Percentiles rank a stretch among this genome's conserved stretches.
Conservation (phyloP, 371 early-diverging fungal species). For the Apophysomyces elegans region DNA sequence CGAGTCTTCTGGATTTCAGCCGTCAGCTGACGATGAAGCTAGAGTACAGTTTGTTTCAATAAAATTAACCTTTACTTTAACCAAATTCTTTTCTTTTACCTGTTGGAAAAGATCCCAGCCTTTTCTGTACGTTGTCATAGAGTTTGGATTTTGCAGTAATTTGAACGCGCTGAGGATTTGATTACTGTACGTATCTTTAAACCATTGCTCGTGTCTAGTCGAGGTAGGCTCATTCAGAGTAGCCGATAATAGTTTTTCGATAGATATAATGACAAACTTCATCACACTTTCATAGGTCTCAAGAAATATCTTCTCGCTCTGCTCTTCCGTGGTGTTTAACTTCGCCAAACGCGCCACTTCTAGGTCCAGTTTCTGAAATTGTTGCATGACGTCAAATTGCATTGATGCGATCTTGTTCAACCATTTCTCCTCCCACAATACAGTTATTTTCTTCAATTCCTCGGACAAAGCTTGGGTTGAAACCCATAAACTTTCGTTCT, state of each 20-base stretch:
- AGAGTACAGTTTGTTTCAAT: neutral
- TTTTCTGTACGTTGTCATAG: conserved; percentile 56
- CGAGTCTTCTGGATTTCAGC: conserved; percentile 65
- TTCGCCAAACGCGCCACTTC: conserved; percentile 55
- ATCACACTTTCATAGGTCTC: conserved; percentile 62
- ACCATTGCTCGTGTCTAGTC: conserved; percentile 76
- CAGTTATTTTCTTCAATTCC: conserved; percentile 76
- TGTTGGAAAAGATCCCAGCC: conserved; percentile 65
- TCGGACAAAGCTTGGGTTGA: conserved; percentile 64
- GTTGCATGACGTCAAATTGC: conserved; percentile 62
- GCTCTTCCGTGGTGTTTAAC: conserved; percentile 40
- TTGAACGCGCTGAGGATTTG: conserved; percentile 56
- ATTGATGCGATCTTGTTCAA: conserved; percentile 67
- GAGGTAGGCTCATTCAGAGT: conserved; percentile 36
- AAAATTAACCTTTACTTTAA: neutral
- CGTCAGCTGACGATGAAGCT: conserved; percentile 56
- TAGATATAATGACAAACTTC: conserved; percentile 57
- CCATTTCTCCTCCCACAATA: conserved; percentile 88
- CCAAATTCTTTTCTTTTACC: conserved; percentile 33
- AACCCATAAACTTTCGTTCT: conserved; percentile 54
- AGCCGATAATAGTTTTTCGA: conserved; percentile 58
- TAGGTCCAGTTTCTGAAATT: conserved; percentile 59
- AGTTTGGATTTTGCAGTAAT: conserved; percentile 52
- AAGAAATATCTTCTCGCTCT: conserved; percentile 52
- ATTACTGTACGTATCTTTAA: conserved; percentile 57